A percentile compares a stretch with the other conserved stretches of the same genome.
phyloP scores from a whole-genome alignment of 257 asterid species.

The Scutellaria minor region DNA sequence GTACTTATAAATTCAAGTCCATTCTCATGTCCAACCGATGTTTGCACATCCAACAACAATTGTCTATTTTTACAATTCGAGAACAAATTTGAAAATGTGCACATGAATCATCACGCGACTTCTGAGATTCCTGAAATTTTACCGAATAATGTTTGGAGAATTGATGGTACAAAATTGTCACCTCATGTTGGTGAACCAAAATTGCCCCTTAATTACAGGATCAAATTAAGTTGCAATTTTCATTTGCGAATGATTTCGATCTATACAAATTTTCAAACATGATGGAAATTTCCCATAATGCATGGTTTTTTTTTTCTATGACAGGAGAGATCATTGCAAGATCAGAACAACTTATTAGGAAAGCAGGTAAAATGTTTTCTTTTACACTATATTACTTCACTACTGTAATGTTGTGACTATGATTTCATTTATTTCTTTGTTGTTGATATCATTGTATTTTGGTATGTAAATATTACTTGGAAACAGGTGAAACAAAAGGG shows the following conservation, averaged over 20 bases:
- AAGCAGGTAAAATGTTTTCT: constrained; percentile 48
- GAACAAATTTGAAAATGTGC: background rate
- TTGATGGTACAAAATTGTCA: too few relatives aligned
- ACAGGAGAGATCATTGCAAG: constrained; percentile 70
- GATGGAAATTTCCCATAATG: too few relatives aligned
- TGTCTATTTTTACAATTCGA: too few relatives aligned
- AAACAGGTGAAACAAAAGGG: constrained; percentile 17
- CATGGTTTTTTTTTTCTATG: background rate
- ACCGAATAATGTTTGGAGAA: too few relatives aligned
- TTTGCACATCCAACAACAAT: too few relatives aligned
- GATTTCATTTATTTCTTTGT: background rate
- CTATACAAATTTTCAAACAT: background rate
- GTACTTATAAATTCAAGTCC: too few relatives aligned
- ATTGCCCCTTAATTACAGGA: background rate
- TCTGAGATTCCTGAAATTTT: background rate
- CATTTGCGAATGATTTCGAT: background rate
- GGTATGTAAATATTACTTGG: too few relatives aligned
- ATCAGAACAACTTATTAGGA: constrained; percentile 49
- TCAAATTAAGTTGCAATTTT: background rate
- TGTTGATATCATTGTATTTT: too few relatives aligned
- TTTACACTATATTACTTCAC: background rate
- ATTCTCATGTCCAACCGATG: too few relatives aligned
- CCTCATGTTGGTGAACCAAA: too few relatives aligned
- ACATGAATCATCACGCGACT: background rate
- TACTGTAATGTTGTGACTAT: too few relatives aligned